Conservation (phyloP, 2,329 filamentous ascomycete genomes). For the Graphilbum fragrans region DNA sequence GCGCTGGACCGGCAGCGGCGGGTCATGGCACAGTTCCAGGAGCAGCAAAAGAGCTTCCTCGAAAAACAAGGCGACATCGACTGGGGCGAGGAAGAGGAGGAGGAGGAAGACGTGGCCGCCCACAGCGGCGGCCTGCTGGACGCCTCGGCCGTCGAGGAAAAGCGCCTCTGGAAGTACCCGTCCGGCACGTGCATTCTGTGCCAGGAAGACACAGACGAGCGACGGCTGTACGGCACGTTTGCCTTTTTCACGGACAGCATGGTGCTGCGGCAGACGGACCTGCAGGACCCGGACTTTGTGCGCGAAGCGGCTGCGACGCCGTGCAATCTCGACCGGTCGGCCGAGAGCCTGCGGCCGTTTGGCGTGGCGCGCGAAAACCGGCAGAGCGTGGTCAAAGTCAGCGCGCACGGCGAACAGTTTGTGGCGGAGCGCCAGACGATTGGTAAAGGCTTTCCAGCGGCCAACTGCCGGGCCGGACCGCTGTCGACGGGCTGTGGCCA, state of each 20-base stretch:
- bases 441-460: constrained; percentile 75
- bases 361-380: constrained; percentile 84
- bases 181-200: constrained; percentile 89
- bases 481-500: constrained; percentile 89
- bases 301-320: constrained; percentile 72
- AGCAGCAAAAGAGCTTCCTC: constrained; percentile 92
- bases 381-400: constrained; percentile 62
- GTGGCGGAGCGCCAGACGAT: constrained; percentile 67
- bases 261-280: constrained; percentile 76
- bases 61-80: constrained; percentile 78
- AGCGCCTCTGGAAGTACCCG: constrained; percentile 81
- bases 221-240: constrained; percentile 83
- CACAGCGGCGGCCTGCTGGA: neutral
- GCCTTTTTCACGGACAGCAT: constrained; percentile 77
- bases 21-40: constrained; percentile 96
- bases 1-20: constrained; percentile 80
- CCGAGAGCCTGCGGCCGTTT: constrained; percentile 74
- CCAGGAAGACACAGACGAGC: constrained; percentile 89
- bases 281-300: constrained; percentile 71
- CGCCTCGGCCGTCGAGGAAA: constrained; percentile 33
- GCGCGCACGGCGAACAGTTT: constrained; percentile 58
- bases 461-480: constrained; percentile 56
- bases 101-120: constrained; percentile 47
- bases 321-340: constrained; percentile 70
- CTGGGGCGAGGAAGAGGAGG: constrained; percentile 77